phyloP scores from a whole-genome alignment of 805 yeast species.

The Saccharomycopsis vini region DNA sequence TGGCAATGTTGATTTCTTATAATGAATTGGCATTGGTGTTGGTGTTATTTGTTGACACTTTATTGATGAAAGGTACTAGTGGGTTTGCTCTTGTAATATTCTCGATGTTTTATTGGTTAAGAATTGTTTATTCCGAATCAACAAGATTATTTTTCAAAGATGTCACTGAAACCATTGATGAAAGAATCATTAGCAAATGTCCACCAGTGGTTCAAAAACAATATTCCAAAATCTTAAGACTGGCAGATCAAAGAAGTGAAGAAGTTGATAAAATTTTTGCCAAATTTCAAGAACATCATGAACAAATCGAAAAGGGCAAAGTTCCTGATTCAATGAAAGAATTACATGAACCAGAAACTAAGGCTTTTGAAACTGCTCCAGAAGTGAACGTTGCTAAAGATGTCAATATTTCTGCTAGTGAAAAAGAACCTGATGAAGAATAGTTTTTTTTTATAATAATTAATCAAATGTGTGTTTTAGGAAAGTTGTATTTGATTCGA shows the following conservation, averaged over 20 bases:
- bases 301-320: slow-evolving; percentile 1
- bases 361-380: slow-evolving; percentile 11
- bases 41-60: slow-evolving; percentile 48
- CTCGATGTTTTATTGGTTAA: slow-evolving; percentile 57
- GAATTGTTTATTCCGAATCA: slow-evolving; percentile 41
- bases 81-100: slow-evolving; percentile 60
- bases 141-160: slow-evolving; percentile 17
- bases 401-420: slow-evolving; percentile 14
- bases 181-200: slow-evolving; percentile 12
- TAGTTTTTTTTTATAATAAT: too few relatives aligned
- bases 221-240: slow-evolving; percentile 9
- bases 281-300: slow-evolving; percentile 1
- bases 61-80: slow-evolving; percentile 54
- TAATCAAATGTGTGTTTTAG: background rate
- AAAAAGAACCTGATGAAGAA: slow-evolving; percentile 7
- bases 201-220: slow-evolving; percentile 11
- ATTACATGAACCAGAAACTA: slow-evolving; percentile 5
- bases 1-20: slow-evolving; percentile 45
- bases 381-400: slow-evolving; percentile 1
- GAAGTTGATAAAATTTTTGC: slow-evolving; percentile 9
- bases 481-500: too few relatives aligned
- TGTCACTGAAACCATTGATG: slow-evolving; percentile 13
- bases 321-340: slow-evolving; percentile 2
- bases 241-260: slow-evolving; percentile 10
- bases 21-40: slow-evolving; percentile 50